phyloP scores from a whole-genome alignment of 2,329 filamentous ascomycete species.

The Sclerotinia nivalis region DNA sequence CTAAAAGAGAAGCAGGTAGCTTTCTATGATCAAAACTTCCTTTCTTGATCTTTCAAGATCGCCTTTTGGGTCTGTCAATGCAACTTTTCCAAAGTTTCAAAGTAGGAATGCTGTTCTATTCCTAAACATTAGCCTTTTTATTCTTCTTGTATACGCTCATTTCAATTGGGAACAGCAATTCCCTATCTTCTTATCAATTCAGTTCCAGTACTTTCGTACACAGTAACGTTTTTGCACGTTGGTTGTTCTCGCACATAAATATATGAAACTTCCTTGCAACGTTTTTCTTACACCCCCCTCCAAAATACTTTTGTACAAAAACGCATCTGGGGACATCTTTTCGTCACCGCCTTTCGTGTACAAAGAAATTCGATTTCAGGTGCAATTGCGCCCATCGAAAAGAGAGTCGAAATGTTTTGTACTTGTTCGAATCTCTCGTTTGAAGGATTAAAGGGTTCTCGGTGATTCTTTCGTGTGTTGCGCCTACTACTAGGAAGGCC shows the following conservation, averaged over 20 bases:
- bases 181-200: not conserved
- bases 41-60: not conserved
- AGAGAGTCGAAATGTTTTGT: conserved; percentile 41
- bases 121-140: conserved; percentile 1
- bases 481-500: conserved; percentile 26
- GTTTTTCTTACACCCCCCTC: conserved; percentile 11
- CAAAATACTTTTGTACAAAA: conserved; percentile 5
- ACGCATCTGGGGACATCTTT: conserved; percentile 12
- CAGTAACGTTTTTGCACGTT: not conserved
- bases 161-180: conserved; percentile 22
- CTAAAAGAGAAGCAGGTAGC: conserved; percentile 11
- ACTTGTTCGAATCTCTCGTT: conserved; percentile 38
- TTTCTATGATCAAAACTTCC: not conserved
- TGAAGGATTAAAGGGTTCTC: conserved; percentile 42
- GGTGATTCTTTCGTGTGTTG: conserved; percentile 16
- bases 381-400: conserved; percentile 33
- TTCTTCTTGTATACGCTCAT: conserved; percentile 22
- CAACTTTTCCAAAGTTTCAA: not conserved
- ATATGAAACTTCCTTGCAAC: conserved; percentile 20
- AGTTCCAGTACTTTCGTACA: not conserved
- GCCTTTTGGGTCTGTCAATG: conserved; percentile 9
- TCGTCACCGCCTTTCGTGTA: conserved; percentile 32
- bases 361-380: conserved; percentile 31
- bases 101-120: conserved; percentile 3
- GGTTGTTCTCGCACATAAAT: conserved; percentile 18